Evolutionary conservation across 179 eudicot species (phyloP), one percentile per base, ranked within the genome.

Genomic region (Heliamphora ciliata): DNA sequence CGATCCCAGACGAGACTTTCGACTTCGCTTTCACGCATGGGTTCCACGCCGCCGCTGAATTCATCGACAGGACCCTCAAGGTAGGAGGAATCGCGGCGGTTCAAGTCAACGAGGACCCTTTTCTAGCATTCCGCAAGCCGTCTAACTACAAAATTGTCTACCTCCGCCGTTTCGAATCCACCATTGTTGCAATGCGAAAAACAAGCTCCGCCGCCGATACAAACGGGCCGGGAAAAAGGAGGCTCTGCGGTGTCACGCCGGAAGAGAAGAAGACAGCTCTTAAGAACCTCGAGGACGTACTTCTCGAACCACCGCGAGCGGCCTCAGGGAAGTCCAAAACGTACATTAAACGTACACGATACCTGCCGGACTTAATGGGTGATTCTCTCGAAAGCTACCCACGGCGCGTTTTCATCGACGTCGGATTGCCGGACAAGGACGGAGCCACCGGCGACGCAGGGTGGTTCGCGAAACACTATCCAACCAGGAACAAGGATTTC

Each of bases 381-480:
- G 97, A 92, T 67, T 86, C 94, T 6, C 82, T 95, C 13, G 98
- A 90, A 9, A 87, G 86, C 51, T 94, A 94, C 87, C 88, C 93
- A 0, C 87, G 96, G 17, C 80, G 94, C 64, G 88, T 95, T 6
- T 92, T 92, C 89, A 89, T 95, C 2, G 91, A 90, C 51, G 90
- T 91, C 0, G 93, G 91, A 18, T 14, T 59, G 18, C 78, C 91
- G 2, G 88, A 87, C 70, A 86, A 84, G 31, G 58, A 70, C 4
- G 78, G 71, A 0, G 18, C 15, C 0, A 1, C 55, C 58, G 85
- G 88, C 6, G 90, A 88, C 1, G 81, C 82, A 0, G 90, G 91
- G 18, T 95, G 98, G 98, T 95, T 95, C 76, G 81, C 84, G 81
- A 88, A 90, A 82, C 87, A 92, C 72, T 95, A 95, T 80, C 97